Conservation (phyloP, 345 rosid species). For the Eucalyptus polybractea region DNA sequence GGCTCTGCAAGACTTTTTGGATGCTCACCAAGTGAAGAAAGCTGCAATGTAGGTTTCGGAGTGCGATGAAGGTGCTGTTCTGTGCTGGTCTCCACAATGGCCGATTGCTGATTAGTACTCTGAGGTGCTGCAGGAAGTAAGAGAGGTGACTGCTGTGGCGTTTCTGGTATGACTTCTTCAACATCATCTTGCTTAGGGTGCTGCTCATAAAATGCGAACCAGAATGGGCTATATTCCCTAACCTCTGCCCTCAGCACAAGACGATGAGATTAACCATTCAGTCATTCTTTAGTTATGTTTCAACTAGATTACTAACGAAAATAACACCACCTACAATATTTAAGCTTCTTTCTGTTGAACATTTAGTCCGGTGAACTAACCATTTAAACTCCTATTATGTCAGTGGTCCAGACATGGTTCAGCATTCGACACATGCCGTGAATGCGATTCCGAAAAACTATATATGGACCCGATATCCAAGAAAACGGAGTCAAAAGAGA, state of each 20-base stretch:
- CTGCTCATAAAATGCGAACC: too few relatives aligned
- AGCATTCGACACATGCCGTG: neutral
- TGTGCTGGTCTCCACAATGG: too few relatives aligned
- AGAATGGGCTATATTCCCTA: too few relatives aligned
- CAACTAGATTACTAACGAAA: neutral
- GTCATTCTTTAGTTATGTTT: neutral
- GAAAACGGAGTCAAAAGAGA: neutral
- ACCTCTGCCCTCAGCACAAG: neutral
- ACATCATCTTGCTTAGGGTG: too few relatives aligned
- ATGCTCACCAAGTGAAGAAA: too few relatives aligned
- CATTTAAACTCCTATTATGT: neutral
- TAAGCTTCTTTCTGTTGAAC: neutral
- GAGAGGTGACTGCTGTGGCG: too few relatives aligned
- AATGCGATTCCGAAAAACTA: neutral
- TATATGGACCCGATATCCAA: neutral
- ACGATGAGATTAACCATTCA: neutral
- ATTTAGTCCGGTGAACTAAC: neutral
- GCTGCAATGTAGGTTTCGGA: too few relatives aligned
- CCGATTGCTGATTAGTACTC: too few relatives aligned
- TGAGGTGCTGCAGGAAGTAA: too few relatives aligned
- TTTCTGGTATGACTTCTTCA: too few relatives aligned
- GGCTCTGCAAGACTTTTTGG: too few relatives aligned
- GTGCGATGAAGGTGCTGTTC: too few relatives aligned
- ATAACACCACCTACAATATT: neutral
- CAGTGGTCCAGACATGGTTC: neutral